A percentile compares a stretch with the other conserved stretches of the same genome.
Evolutionary conservation across 1,284 basidiomycete genomes (phyloP).

Genomic region (Fomitopsis palustris): DNA sequence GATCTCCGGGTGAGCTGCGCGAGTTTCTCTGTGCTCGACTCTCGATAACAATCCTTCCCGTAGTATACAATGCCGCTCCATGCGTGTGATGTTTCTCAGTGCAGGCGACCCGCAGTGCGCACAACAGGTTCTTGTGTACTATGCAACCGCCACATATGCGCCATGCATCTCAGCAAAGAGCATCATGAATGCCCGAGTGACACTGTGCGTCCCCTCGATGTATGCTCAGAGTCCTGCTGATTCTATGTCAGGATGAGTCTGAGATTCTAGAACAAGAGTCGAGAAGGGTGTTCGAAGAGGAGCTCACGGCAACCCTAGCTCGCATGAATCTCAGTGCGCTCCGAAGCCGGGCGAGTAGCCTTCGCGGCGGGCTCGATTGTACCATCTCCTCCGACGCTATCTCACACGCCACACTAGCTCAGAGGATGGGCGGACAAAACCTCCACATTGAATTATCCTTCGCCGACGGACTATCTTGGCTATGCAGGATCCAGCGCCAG

Average conservation of each 20-base stretch:
- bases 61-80: conserved; percentile 1
- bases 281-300: not conserved
- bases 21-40: too few species aligned
- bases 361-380: not conserved
- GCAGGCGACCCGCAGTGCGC: conserved; percentile 1
- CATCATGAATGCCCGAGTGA: conserved; percentile 5
- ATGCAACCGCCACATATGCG: conserved; percentile 9
- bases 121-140: conserved; percentile 2
- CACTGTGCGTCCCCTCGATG: too few species aligned
- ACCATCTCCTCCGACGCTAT: not conserved
- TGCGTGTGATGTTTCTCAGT: not conserved
- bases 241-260: not conserved
- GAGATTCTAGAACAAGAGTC: not conserved
- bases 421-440: conserved; percentile 10
- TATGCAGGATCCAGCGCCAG: conserved; percentile 10
- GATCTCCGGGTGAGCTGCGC: too few species aligned
- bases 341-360: not conserved
- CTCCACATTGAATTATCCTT: conserved; percentile 12
- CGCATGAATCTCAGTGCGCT: conserved; percentile 1
- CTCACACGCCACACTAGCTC: not conserved
- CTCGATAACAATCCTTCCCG: too few species aligned
- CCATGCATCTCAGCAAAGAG: not conserved
- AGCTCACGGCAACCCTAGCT: not conserved
- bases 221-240: too few species aligned
- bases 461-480: conserved; percentile 10